Percentiles rank a stretch among this genome's conserved stretches.
These are phyloP conservation scores for Gyromitra esculenta DNA, from an alignment of 2,329 filamentous ascomycete genomes.

Conservation along the genomic window DNA sequence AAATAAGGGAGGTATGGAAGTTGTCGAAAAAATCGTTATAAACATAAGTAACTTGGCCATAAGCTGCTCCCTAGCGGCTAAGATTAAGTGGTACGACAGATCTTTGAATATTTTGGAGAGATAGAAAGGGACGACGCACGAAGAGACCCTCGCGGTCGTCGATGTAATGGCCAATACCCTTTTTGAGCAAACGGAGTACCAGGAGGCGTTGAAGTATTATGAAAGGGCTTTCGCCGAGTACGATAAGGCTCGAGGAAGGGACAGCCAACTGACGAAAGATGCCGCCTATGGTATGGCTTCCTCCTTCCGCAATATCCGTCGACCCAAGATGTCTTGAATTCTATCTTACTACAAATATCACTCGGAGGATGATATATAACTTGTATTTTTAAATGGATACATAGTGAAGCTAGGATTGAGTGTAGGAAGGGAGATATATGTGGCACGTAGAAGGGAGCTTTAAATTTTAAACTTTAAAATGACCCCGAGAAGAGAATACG, in stretches of 20 bases:
- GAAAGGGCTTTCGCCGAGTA: slow-evolving; percentile 3
- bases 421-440: no score
- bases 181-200: slow-evolving; percentile 21
- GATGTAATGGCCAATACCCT: slow-evolving; percentile 13
- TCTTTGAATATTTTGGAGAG: not conserved
- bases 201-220: slow-evolving; percentile 29
- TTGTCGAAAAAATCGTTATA: not conserved
- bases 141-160: slow-evolving; percentile 4
- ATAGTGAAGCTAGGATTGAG: no score
- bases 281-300: not conserved
- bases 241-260: slow-evolving; percentile 20
- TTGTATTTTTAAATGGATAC: no score
- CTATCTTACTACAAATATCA: no score
- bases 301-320: not conserved
- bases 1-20: not conserved
- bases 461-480: no score
- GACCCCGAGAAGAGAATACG: no score
- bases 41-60: not conserved
- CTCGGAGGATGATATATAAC: no score
- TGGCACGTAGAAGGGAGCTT: no score
- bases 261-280: not conserved
- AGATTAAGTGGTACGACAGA: not conserved
- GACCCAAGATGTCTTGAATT: not conserved
- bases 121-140: not conserved
- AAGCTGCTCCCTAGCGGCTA: no score